Evolutionary conservation across 1,284 basidiomycete genomes (phyloP), one percentile per base, ranked within the genome.

Genomic region (Malassezia arunalokei): DNA sequence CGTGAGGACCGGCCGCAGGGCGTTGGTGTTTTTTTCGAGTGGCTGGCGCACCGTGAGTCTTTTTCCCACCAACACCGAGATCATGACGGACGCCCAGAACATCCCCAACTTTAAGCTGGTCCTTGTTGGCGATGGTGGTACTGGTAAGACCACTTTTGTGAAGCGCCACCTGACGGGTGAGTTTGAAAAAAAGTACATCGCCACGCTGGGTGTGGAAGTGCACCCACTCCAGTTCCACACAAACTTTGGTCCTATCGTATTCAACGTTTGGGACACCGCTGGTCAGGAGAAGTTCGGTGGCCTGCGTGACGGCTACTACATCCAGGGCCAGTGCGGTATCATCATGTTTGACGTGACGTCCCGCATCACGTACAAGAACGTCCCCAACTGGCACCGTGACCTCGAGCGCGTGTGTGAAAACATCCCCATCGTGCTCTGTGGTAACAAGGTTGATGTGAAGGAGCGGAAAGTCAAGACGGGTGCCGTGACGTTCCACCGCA

Each of bases 281-380:
- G 94, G 94, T 47, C 94, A 99, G 79, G 94, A 98, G 78, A 98
- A 98, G 79, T 99, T 99, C 41, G 66, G 68, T 54, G 70, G 67
- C 56, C 64, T 73, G n/a, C 64, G 68, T 43, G 68, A 71, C 42
- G 69, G 68, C 17, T 69, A 68, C 66, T 72, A 66, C 64, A 67
- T 68, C 53, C 65, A 60, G 57, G 94, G 94, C 67, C 91, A 98
- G 77, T 98, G 91, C 74, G 94, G 94, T 74, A 98, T 98, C 80
- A 98, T 98, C 83, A 98, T 99, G 94, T 99, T 99, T 78, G 94
- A 98, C 75, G 94, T 99, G 59, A 98, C 94, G 56, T 92, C 91
- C 51, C 85, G 94, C 72, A 99, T 98, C 82, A 99, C 94, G 51
- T 99, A 98, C 82, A 98, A 98, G 82, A 98, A 98, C 77, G 94